Base-by-base conservation (phyloP, 2,329 filamentous ascomycete species). In the Epichloe uncinata region DNA sequence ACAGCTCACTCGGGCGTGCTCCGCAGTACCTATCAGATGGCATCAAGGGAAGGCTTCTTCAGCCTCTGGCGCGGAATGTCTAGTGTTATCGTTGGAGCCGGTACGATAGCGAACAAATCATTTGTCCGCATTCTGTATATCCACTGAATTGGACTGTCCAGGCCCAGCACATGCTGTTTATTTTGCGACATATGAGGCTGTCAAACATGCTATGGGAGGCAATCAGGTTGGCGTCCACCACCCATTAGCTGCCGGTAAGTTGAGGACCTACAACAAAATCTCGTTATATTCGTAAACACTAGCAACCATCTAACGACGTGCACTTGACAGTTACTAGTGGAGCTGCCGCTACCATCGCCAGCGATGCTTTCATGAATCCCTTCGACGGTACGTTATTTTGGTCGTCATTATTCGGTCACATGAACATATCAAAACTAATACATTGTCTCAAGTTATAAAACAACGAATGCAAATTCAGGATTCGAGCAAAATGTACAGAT, bases 391-490 rank as follows among this genome's bases (percentile, higher is more conserved):
- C 61, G 79, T 20, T 12, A n/a, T 5, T 5, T 4, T 18, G 3
- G 13, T 33, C 18, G 7, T 26, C 4, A 37, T 22, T 9, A 15
- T 11, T 15, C n/a, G 7, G n/a, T 38, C 30, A 16, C n/a, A 35
- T 30, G 15, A 38, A 3, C 7, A 36, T 4, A 15, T 13, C 11
- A 38, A 13, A 13, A 44, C 45, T 50, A 36, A 53, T 36, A 30
- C 13, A 22, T 9, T 13, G 7, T 33, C 35, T 8, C 34, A 61
- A 96, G 93, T 98, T 54, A 95, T 98, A 73, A 98, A 98, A 72
- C 93, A 98, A 69, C 87, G 93, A 60, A 98, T 98, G 93, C 93
- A 98, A 69, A 86, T 98, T 52, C 87, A 95, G 65, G 87, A 93
- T 61, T 97, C 91, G n/a, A 82, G 82, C 57, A 80, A 78, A 58